These are phyloP conservation scores for Crithidia sp. DNA, from an alignment of 208 protist genomes.

Conservation along the genomic window DNA sequence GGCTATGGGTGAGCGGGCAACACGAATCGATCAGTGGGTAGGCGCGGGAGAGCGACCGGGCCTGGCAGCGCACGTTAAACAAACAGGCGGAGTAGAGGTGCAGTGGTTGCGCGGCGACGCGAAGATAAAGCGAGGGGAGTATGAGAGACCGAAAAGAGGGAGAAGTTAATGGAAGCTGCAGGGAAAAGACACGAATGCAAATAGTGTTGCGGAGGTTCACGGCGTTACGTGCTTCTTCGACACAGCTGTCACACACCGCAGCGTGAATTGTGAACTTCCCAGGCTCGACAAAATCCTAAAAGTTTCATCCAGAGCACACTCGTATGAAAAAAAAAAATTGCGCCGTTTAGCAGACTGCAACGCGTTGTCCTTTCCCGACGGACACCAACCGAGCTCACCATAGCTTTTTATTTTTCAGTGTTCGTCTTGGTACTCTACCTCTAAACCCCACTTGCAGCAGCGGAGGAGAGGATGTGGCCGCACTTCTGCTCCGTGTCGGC, in stretches of 20 bases:
- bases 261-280: no score
- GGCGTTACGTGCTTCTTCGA: no score
- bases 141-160: not conserved
- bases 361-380: no score
- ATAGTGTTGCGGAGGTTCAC: no score
- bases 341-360: no score
- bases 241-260: no score
- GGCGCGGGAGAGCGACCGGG: no score
- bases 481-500: constrained; percentile 52
- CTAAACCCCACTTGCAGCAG: not conserved
- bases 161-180: no score
- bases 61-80: not conserved
- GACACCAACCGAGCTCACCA: no score
- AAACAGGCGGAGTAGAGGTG: not conserved
- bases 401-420: not conserved
- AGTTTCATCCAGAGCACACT: not conserved
- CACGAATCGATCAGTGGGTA: no score
- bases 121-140: not conserved
- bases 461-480: constrained; percentile 28
- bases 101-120: not conserved
- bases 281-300: no score
- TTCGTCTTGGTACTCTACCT: not conserved
- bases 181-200: not conserved
- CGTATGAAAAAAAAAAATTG: not conserved
- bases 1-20: no score